Evolutionary conservation across 1,284 basidiomycete genomes (phyloP).

Genomic region (Hortiboletus rubellus): DNA sequence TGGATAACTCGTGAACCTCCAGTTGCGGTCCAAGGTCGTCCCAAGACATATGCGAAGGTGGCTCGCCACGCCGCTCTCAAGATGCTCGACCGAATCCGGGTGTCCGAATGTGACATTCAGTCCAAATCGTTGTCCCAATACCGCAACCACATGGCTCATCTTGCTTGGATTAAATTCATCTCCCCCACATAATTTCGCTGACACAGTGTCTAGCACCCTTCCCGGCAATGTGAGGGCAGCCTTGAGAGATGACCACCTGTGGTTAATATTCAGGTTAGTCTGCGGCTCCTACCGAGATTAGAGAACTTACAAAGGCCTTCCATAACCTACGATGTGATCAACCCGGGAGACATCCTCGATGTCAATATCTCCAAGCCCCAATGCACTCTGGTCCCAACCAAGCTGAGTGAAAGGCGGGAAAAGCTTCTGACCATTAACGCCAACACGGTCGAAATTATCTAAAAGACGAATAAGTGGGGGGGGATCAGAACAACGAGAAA

Average conservation of each 20-base stretch:
- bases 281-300: not conserved
- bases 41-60: slow-evolving; percentile 4
- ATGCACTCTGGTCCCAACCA: slow-evolving; percentile 10
- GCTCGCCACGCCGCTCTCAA: slow-evolving; percentile 7
- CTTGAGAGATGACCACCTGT: slow-evolving; percentile 2
- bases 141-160: not conserved
- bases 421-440: not conserved
- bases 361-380: not conserved
- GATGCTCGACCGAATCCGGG: not conserved
- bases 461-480: not conserved
- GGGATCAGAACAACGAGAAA: not conserved
- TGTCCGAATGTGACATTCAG: slow-evolving; percentile 8
- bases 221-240: not conserved
- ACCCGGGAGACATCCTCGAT: not conserved
- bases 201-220: not conserved
- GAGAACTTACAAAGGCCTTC: slow-evolving; percentile 1
- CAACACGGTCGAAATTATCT: slow-evolving; percentile 6
- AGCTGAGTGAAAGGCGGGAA: slow-evolving; percentile 14
- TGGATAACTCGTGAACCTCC: slow-evolving; percentile 10
- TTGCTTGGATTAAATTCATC: not conserved
- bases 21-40: slow-evolving; percentile 4
- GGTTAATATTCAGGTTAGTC: not conserved
- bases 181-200: not conserved
- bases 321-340: not conserved
- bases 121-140: slow-evolving; percentile 13